A percentile compares a stretch with the other conserved stretches of the same genome.
Conservation (phyloP, 1,284 basidiomycete species). For the Fomitopsis pinicola region DNA sequence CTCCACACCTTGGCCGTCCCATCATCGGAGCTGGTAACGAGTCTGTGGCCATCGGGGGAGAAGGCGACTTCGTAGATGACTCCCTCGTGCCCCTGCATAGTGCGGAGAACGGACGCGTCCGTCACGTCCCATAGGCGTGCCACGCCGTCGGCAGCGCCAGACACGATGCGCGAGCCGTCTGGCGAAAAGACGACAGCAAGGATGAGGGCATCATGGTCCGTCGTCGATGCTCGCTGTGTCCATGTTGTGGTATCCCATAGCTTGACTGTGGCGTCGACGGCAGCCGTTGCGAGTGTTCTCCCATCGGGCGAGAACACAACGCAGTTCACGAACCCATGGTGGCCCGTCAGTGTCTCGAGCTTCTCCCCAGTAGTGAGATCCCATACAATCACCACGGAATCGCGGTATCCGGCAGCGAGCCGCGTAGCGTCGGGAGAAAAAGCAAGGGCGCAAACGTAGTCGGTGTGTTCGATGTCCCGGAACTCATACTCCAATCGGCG, state of each 20-base stretch:
- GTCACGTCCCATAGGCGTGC: constrained; percentile 18
- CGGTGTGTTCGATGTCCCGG: constrained; percentile 5
- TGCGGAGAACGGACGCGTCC: constrained; percentile 1
- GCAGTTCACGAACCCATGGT: constrained; percentile 13
- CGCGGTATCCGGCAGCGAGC: constrained; percentile 15
- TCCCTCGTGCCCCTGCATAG: constrained; percentile 11
- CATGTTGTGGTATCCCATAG: constrained; percentile 13
- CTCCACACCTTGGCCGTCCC: constrained; percentile 16
- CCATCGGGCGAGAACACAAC: constrained; percentile 20
- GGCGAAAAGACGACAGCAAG: constrained; percentile 14
- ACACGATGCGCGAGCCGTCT: constrained; percentile 14
- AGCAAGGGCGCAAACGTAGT: constrained; percentile 12
- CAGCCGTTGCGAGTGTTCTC: constrained; percentile 14
- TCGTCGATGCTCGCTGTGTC: neutral
- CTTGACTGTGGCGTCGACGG: constrained; percentile 14
- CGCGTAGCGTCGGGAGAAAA: constrained; percentile 16
- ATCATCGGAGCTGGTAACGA: constrained; percentile 23
- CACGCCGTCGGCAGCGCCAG: constrained; percentile 15
- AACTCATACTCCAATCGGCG: constrained; percentile 4
- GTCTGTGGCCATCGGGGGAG: constrained; percentile 18
- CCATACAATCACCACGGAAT: constrained; percentile 9
- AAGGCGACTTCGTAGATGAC: constrained; percentile 17
- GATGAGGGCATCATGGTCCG: constrained; percentile 5
- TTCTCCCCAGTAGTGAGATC: neutral
- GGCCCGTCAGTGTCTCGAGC: constrained; percentile 1